Evolutionary conservation across 2,329 filamentous ascomycete species (phyloP), one percentile per base, ranked within the genome.

Genomic region (Aspergillus phoenicis): DNA sequence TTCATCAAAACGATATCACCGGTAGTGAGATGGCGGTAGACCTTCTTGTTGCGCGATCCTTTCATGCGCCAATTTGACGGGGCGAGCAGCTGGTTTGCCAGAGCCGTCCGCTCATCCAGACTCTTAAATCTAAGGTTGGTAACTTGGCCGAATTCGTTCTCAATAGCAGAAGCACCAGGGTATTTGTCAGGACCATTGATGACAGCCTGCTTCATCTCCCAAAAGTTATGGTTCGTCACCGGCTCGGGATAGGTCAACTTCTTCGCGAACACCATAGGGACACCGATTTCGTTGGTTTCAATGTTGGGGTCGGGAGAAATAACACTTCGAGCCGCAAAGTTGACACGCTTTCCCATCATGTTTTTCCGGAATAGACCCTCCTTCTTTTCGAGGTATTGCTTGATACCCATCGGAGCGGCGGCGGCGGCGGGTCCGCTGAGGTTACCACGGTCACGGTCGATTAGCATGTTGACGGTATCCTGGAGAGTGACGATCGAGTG

Each of bases 331-430:
- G 95, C 95, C 53, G 95, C 95, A 75, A 95, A 98, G 77, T 99
- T 98, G 80, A 99, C 95, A 82, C 95, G 93, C 83, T 99, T 99
- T 63, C 95, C 95, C 95, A 99, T 99, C 95, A 99, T 98, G 78
- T 99, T 97, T 82, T 97, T 98, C 70, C 95, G 86, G 83, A 99
- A 99, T 30, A 99, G 84, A 66, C 95, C 95, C 73, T 99, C 96
- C 79, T 99, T 99, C 83, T 99, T 99, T 79, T 99, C 95, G 28
- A 99, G 84, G 73, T 93, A 90, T 74, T 99, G 95, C 80, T 99
- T 99, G 80, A 99, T 96, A 68, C 96, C 95, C 65, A 97, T 93
- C 63, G 96, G 91, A 57, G 91, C 90, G 59, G 88, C 85, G 70
- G 89, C 89, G 13, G 88, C 91, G 28, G 92, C 91, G 17, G 87